Percentiles rank a stretch among this genome's conserved stretches.
Evolutionary conservation across 176 grass and related monocot genomes (phyloP).

Genomic region (Puya raimondii): DNA sequence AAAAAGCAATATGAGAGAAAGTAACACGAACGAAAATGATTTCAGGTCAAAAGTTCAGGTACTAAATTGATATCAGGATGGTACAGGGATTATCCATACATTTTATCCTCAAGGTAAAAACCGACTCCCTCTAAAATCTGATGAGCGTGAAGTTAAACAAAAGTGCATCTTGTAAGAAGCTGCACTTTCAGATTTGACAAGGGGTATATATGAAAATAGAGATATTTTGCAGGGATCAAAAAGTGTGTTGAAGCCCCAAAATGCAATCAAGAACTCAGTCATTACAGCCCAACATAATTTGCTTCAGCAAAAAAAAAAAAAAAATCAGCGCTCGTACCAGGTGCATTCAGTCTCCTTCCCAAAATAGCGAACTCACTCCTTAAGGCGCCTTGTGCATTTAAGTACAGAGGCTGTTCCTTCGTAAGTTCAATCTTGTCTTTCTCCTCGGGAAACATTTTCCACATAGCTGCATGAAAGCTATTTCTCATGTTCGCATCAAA

Average conservation of each 20-base stretch:
- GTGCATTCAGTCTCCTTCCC: slow-evolving; percentile 21
- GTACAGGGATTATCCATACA: too few relatives aligned
- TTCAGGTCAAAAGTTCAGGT: too few relatives aligned
- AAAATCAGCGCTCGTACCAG: background rate
- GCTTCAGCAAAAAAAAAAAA: background rate
- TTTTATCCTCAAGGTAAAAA: too few relatives aligned
- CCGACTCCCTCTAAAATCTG: too few relatives aligned
- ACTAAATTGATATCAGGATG: too few relatives aligned
- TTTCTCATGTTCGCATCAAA: slow-evolving; percentile 17
- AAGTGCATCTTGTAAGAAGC: too few relatives aligned
- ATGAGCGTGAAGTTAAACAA: too few relatives aligned
- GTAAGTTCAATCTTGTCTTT: slow-evolving; percentile 21
- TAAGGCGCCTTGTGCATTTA: slow-evolving; percentile 25
- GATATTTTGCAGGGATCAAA: too few relatives aligned
- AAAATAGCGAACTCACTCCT: slow-evolving; percentile 23
- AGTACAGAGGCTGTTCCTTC: slow-evolving; percentile 20
- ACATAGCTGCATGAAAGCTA: slow-evolving; percentile 23
- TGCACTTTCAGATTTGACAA: too few relatives aligned
- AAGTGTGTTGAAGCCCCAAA: background rate
- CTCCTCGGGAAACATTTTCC: slow-evolving; percentile 27
- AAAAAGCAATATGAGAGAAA: too few relatives aligned
- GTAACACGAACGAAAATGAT: too few relatives aligned
- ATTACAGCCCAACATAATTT: background rate
- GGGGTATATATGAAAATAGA: too few relatives aligned
- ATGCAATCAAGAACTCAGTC: background rate